Evolutionary conservation across 164 flowering plant species (phyloP), one percentile per base, ranked within the genome.

Genomic region (Aristolochia contorta): DNA sequence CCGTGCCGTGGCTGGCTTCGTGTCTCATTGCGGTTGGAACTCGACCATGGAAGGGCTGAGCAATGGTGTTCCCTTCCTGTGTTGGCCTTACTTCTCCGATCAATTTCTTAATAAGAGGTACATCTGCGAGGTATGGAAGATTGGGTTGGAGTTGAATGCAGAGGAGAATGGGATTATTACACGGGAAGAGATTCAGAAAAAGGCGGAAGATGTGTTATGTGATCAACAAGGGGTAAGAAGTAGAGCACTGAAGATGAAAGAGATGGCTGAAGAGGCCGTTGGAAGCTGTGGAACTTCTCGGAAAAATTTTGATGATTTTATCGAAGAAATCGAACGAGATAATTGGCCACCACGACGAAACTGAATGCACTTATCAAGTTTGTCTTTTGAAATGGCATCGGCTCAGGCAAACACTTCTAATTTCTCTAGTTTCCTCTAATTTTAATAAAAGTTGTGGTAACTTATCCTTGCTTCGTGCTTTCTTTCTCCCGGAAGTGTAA

Each of bases 11-110:
- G 84, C 78, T 47, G 81, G 88, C 50, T 83, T 83, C 56, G 0
- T 83, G 21, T 75, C 75, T 45, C 89, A 86, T 59, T 82, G 87
- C 59, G 88, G 91, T 16, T 85, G 91, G 91, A 78, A 77, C 53
- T 83, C 91, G 19, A 71, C 78, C 13, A 21, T 79, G 22, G 91
- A 85, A 64, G 79, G 80, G 7, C 24, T 74, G 18, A 72, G 70
- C 75, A 67, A 54, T 32, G 90, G 79, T 3, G 74, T 84, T 12
- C 85, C 84, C 24, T 59, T 84, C 63, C 47, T 81, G 27, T 82
- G 87, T 47, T 80, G 86, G 83, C 86, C 89, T 22, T 68, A 72
- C 68, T 76, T 72, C 61, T 79, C 68, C 15, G 82, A 84, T 53
- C 89, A 84, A 45, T 69, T 79, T 67, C 59, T 67, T 2, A 73